Evolutionary conservation across 176 grass and related monocot genomes (phyloP).

Genomic region (Phoenix roebelenii): DNA sequence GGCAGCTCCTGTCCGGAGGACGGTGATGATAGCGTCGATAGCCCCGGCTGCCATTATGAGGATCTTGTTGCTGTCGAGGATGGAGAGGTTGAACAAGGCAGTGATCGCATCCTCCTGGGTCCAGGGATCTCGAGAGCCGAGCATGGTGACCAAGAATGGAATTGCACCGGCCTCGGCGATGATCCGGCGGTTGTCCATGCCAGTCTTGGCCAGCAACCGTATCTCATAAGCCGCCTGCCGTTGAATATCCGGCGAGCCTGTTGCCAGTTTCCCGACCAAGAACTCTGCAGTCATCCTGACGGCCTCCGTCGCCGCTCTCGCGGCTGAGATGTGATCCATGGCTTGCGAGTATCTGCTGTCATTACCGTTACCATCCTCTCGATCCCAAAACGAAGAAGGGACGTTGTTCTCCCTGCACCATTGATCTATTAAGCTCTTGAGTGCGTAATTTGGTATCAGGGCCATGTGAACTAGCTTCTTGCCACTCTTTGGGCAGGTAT

Average conservation of each 20-base stretch:
- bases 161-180: constrained; percentile 17
- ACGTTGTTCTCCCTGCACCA: constrained; percentile 10
- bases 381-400: not conserved
- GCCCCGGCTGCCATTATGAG: constrained; percentile 13
- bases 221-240: constrained; percentile 1
- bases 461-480: constrained; percentile 4
- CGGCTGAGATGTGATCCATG: not conserved
- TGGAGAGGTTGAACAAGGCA: constrained; percentile 16
- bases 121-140: not conserved
- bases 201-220: constrained; percentile 9
- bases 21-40: constrained; percentile 7
- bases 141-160: constrained; percentile 9
- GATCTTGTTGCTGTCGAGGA: constrained; percentile 9
- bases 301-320: constrained; percentile 5
- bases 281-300: constrained; percentile 12
- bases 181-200: constrained; percentile 5
- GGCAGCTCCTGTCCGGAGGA: not conserved
- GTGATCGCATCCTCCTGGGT: constrained; percentile 5
- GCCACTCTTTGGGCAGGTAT: constrained; percentile 10
- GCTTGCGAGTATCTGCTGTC: not conserved
- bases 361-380: not conserved
- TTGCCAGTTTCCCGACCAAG: constrained; percentile 7
- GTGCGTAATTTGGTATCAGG: constrained; percentile 10
- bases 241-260: not conserved
- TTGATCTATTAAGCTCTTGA: constrained; percentile 16